Evolutionary conservation across 2,329 filamentous ascomycete genomes (phyloP).

Genomic region (Chrysoporthe puriensis): DNA sequence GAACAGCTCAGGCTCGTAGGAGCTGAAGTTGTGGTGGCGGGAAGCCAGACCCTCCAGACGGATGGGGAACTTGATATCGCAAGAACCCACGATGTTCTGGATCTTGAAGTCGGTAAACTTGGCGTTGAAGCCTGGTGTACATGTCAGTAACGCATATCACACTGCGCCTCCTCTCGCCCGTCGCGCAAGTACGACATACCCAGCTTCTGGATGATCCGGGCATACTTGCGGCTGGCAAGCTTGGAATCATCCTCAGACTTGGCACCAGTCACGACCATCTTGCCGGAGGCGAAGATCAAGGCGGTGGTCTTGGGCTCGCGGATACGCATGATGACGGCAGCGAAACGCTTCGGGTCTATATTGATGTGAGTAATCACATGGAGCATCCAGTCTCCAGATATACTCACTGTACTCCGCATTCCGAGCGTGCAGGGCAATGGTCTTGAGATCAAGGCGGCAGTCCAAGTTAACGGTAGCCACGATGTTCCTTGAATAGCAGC

Average conservation of each 20-base stretch:
- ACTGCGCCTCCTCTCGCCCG: neutral
- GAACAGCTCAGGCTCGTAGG: slow-evolving; percentile 97
- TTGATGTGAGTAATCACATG: slow-evolving; percentile 22
- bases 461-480: slow-evolving; percentile 98
- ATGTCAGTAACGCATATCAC: neutral
- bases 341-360: slow-evolving; percentile 74
- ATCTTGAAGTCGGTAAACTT: slow-evolving; percentile 99
- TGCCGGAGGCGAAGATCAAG: slow-evolving; percentile 95
- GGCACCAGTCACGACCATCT: slow-evolving; percentile 99
- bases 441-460: slow-evolving; percentile 97
- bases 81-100: slow-evolving; percentile 98
- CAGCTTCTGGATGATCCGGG: slow-evolving; percentile 98
- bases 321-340: slow-evolving; percentile 99
- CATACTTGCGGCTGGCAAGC: slow-evolving; percentile 95
- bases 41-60: slow-evolving; percentile 93
- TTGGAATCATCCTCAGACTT: slow-evolving; percentile 98
- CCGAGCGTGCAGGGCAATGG: slow-evolving; percentile 94
- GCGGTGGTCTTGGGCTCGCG: slow-evolving; percentile 98
- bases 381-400: slow-evolving; percentile 17
- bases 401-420: slow-evolving; percentile 85
- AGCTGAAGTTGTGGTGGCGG: slow-evolving; percentile 99
- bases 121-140: slow-evolving; percentile 76
- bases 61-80: slow-evolving; percentile 99
- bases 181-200: slow-evolving; percentile 39
- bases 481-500: slow-evolving; percentile 79